Evolutionary conservation across 345 rosid genomes (phyloP), one percentile per base, ranked within the genome.

Genomic region (Populus nigra): DNA sequence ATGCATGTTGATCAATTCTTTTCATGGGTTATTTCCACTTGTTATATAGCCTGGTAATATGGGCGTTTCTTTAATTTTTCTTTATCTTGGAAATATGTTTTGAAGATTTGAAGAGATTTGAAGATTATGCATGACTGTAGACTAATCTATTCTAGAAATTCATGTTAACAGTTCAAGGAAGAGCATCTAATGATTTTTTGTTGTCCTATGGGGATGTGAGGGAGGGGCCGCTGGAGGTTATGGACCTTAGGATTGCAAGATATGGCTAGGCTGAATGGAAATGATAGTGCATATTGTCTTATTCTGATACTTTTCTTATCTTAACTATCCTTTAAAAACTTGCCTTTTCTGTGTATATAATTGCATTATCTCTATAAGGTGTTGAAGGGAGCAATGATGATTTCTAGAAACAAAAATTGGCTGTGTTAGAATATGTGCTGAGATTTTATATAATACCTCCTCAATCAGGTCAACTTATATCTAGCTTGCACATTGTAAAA

Each of bases 261-360:
- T 68, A 69, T 23, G 65, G 66, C 75, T 72, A 50, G 71, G 39
- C 18, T 70, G 65, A 65, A 39, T 74, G 47, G 16, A 70, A 68
- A 76, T 79, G 85, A 83, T 83, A 83, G 80, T 67, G 77, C 13
- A 62, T 67, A 20, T 80, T 66, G 70, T 76, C 81, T 74, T 53
- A 72, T 80, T 72, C 77, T 76, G 81, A 29, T 50, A 74, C 66
- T 79, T 75, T 9, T 70, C 9, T 79, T 71, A 62, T 76, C 79
- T 72, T 68, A 50, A 39, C 71, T 71, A 22, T 76, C 33, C 73
- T 78, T n/a, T 69, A 22, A 57, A 80, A 76, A 66, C 71, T 29
- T 50, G 70, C 65, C 50, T 72, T 77, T 75, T 73, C 63, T 61
- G 43, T n/a, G 31, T 23, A 65, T n/a, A 38, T 23, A 78, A 65